Base-by-base conservation (phyloP, 148 eudicot species). In the Euryodendron excelsum region DNA sequence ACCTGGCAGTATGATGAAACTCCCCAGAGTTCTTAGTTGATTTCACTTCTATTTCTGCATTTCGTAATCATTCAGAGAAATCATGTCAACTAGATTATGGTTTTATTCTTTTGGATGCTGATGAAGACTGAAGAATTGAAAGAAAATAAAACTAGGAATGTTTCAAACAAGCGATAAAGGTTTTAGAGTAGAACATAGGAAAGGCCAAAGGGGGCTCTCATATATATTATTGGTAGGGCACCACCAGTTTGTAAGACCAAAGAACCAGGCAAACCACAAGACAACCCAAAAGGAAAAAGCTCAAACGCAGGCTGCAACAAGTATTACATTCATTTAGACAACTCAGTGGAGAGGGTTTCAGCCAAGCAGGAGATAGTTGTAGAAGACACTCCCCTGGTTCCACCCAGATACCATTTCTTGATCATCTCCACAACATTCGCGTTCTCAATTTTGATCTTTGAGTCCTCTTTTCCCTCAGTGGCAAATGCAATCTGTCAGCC, bases 361-460 rank as follows among this genome's bases (percentile, higher is more conserved):
- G 97, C 97, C 78, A 96, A 77, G 76, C 86, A 82, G 62, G 90
- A 78, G 28, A 92, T 85, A 50, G 97, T 93, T 31, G 98, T 70
- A 59, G 91, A 83, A 53, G 98, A 93, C 18, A 89, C 84, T 21
- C 83, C 93, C 47, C 91, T 86, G 53, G 87, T 90, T 55, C 99
- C 99, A 15, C 98, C 99, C 80, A 96, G 78, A 77, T 96, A 96
- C 98, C 97, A 96, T 80, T 85, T 92, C 91, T 90, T 88, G 45
- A 93, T 89, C 97, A 88, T 96, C 85, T 90, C 94, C n/a, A n/a
- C n/a, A 44, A 77, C 99, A 69, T 96, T 96, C 5, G 55, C 82
- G 47, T 96, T 96, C 86, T 92, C 97, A 37, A 96, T 91, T 33
- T 36, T 71, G 0, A 84, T 77, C 85, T 89, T 93, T 5, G 91